Conservation (phyloP, 129 eudicot species). For the Centrapalus pauciflorus region DNA sequence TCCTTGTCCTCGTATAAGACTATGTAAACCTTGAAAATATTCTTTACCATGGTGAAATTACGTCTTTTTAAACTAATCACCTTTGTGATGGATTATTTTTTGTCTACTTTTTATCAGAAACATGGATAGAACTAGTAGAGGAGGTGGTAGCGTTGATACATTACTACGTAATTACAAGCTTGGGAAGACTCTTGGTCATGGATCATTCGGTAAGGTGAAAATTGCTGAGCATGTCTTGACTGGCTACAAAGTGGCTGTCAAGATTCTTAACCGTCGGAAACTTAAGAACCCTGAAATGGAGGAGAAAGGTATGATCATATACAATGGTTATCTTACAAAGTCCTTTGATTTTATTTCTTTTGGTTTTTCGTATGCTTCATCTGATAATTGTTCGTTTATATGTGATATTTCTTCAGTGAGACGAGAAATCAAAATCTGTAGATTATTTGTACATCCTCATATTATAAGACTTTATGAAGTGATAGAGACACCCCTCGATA, state of each 20-base stretch:
- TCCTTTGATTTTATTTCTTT: background rate
- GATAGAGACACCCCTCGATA: slow-evolving; percentile 85
- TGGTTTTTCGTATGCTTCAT: background rate
- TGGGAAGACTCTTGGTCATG: slow-evolving; percentile 73
- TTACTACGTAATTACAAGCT: slow-evolving; percentile 54
- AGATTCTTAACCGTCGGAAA: slow-evolving; percentile 65
- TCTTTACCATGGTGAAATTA: background rate
- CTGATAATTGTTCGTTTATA: background rate
- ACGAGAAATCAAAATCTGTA: slow-evolving; percentile 75
- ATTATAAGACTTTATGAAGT: slow-evolving; percentile 88
- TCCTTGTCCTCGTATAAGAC: background rate
- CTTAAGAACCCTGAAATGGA: slow-evolving; percentile 59
- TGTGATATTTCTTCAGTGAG: slow-evolving; percentile 43
- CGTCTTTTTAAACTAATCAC: background rate
- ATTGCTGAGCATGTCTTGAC: slow-evolving; percentile 64
- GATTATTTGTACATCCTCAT: slow-evolving; percentile 84
- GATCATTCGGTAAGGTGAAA: slow-evolving; percentile 69
- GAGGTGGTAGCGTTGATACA: slow-evolving; percentile 38
- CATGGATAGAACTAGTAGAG: slow-evolving; percentile 48
- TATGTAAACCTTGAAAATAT: background rate
- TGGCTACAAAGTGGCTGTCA: slow-evolving; percentile 69
- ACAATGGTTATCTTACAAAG: background rate
- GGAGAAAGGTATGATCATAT: slow-evolving; percentile 48
- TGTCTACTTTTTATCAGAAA: slow-evolving; percentile 32
- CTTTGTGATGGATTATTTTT: background rate